Conservation (phyloP, 257 asterid species). For the Lithospermum erythrorhizon region DNA sequence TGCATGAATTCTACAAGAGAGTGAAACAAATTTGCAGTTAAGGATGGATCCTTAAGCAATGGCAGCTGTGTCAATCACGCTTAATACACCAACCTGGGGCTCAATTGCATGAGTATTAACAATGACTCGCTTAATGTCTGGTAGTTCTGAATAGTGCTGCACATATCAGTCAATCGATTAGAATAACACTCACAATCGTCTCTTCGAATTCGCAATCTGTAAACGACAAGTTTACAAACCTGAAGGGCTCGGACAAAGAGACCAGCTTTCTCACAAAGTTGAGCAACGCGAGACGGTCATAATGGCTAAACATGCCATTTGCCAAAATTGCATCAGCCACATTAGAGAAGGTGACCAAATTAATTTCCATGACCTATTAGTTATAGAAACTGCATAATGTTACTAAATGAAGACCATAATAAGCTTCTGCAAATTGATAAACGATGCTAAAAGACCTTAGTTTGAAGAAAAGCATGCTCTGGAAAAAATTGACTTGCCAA, state of each 20-base stretch:
- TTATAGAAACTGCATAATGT: conserved; percentile 10
- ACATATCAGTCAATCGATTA: conserved; percentile 1
- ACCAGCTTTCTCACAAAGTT: conserved; percentile 94
- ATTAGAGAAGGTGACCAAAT: conserved; percentile 86
- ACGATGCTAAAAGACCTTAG: conserved; percentile 50
- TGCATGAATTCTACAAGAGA: conserved; percentile 82
- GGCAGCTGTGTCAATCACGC: neutral
- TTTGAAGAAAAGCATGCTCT: conserved; percentile 86
- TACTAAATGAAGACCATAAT: too few species aligned
- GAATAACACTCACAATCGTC: neutral
- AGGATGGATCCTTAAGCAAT: neutral
- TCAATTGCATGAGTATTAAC: conserved; percentile 99
- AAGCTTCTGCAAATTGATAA: neutral
- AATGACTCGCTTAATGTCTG: conserved; percentile 94
- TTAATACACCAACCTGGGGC: too few species aligned
- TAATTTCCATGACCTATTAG: conserved; percentile 80
- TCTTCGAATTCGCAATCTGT: neutral
- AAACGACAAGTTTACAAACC: conserved; percentile 28
- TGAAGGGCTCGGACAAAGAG: conserved; percentile 91
- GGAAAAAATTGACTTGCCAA: conserved; percentile 92
- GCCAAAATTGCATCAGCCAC: conserved; percentile 98
- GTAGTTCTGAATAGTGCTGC: conserved; percentile 92
- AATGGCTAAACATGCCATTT: conserved; percentile 94
- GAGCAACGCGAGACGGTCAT: conserved; percentile 91
- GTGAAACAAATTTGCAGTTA: conserved; percentile 25